phyloP scores from a whole-genome alignment of 2,329 filamentous ascomycete species.

The Tolypocladium endophyticum region DNA sequence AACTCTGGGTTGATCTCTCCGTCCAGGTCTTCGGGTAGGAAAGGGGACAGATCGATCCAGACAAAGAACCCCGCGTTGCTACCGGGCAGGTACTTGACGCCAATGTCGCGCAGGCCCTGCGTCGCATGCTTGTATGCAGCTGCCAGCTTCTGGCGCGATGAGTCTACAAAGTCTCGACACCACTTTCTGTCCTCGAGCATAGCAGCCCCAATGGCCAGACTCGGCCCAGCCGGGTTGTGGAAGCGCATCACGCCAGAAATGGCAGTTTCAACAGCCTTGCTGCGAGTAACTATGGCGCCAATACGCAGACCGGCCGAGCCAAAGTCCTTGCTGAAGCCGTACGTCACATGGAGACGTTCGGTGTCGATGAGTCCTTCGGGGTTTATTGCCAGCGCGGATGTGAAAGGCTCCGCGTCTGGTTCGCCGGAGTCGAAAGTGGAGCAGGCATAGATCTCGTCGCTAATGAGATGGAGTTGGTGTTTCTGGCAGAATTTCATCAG shows the following conservation, averaged over 20 bases:
- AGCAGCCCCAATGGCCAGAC: constrained; percentile 29
- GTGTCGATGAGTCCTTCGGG: constrained; percentile 30
- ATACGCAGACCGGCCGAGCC: constrained; percentile 40
- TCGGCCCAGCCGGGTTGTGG: constrained; percentile 33
- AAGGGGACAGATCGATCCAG: constrained; percentile 39
- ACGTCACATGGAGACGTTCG: constrained; percentile 37
- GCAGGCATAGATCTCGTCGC: constrained; percentile 48
- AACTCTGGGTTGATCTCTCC: constrained; percentile 28
- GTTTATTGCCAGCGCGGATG: constrained; percentile 37
- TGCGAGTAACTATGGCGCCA: constrained; percentile 34
- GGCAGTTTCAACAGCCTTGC: constrained; percentile 18
- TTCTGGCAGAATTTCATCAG: constrained; percentile 39
- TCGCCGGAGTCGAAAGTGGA: constrained; percentile 32
- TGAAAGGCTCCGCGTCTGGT: constrained; percentile 25
- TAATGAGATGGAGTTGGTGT: constrained; percentile 40
- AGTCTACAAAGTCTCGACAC: constrained; percentile 30
- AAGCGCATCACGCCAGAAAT: constrained; percentile 32
- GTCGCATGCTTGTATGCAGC: constrained; percentile 29
- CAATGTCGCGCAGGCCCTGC: constrained; percentile 23
- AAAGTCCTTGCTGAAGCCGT: constrained; percentile 39
- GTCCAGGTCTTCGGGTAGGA: constrained; percentile 19
- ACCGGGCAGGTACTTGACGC: constrained; percentile 30
- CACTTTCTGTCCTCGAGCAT: constrained; percentile 36
- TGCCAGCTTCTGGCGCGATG: constrained; percentile 26
- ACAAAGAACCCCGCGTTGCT: constrained; percentile 49